Evolutionary conservation across 2,329 filamentous ascomycete genomes (phyloP), one percentile per base, ranked within the genome.

Genomic region (Aspergillus felis): DNA sequence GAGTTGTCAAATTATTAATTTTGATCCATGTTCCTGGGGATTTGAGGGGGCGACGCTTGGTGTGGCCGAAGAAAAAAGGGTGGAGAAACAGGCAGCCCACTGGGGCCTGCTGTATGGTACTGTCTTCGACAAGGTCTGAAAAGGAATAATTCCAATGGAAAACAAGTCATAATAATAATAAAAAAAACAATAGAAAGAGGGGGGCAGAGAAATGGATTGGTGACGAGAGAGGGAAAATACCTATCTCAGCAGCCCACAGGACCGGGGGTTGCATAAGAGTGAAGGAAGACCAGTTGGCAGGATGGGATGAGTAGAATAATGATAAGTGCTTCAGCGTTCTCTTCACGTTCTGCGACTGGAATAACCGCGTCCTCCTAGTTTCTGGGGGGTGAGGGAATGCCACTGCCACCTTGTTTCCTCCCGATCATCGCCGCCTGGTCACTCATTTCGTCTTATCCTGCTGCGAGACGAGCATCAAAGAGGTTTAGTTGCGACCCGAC

Each of bases 401-500:
- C 44, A 47, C 24, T 47, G 44, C 44, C 44, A 47, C 44, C 55
- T 55, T 56, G 61, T 42, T 24, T 46, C 48, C 9, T 49, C 55
- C 59, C 57, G 61, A 64, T 61, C 59, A 61, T 42, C 59, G 56
- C 53, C 54, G 55, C 49, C 56, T 47, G 53, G 51, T 50, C 59
- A 52, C 57, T 57, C 50, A 59, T 48, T 56, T 56, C 61, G 54
- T 53, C 55, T 58, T 61, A 51, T 60, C 42, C 54, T 56, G 51
- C 53, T 58, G 57, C 54, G 53, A 50, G 44, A 57, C 47, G 53
- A 56, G 46, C 25, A 60, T 60, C 35, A 59, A 64, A 61, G 44
- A 57, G 64, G 68, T 58, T 65, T 69, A 70, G 68, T 57, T 42
- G 59, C 54, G 66, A 61, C 70, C 72, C 71, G 68, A 66, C 62